Evolutionary conservation across 805 yeast species (phyloP).

Genomic region (Candida insectorum): DNA sequence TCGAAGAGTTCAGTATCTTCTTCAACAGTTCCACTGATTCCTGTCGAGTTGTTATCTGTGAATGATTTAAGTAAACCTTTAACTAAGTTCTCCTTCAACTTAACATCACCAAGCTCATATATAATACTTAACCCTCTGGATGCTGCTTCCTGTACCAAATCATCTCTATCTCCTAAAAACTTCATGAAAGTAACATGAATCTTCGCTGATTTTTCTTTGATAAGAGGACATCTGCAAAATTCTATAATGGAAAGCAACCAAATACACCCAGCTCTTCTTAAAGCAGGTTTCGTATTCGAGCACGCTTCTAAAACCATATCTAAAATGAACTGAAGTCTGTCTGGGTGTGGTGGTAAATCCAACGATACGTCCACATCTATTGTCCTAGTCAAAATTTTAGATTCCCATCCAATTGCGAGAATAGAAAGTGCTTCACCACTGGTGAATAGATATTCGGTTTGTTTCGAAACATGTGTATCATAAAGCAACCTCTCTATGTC

Average conservation of each 20-base stretch:
- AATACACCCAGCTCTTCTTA: constrained; percentile 74
- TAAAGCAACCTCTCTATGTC: constrained; percentile 46
- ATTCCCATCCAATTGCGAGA: constrained; percentile 72
- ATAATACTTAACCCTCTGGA: constrained; percentile 81
- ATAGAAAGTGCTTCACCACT: constrained; percentile 82
- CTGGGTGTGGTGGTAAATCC: constrained; percentile 9
- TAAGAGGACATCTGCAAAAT: constrained; percentile 52
- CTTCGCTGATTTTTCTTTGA: constrained; percentile 45
- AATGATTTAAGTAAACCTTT: constrained; percentile 72
- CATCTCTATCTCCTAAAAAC: constrained; percentile 78
- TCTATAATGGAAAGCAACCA: constrained; percentile 83
- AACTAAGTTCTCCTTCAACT: constrained; percentile 68
- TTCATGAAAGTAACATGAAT: constrained; percentile 75
- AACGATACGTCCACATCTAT: constrained; percentile 46
- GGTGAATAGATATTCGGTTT: constrained; percentile 70
- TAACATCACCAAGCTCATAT: constrained; percentile 71
- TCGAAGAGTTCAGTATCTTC: constrained; percentile 84
- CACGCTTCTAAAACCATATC: constrained; percentile 50
- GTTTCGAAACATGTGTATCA: constrained; percentile 62
- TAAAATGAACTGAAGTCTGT: constrained; percentile 36
- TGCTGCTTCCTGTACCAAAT: constrained; percentile 87
- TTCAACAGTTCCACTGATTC: constrained; percentile 64
- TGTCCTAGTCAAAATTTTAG: constrained; percentile 49
- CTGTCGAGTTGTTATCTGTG: constrained; percentile 58
- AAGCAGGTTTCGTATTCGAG: constrained; percentile 63